Evolutionary conservation across 1,139 yeast genomes (phyloP).

Genomic region (Yamadazyma sp.): DNA sequence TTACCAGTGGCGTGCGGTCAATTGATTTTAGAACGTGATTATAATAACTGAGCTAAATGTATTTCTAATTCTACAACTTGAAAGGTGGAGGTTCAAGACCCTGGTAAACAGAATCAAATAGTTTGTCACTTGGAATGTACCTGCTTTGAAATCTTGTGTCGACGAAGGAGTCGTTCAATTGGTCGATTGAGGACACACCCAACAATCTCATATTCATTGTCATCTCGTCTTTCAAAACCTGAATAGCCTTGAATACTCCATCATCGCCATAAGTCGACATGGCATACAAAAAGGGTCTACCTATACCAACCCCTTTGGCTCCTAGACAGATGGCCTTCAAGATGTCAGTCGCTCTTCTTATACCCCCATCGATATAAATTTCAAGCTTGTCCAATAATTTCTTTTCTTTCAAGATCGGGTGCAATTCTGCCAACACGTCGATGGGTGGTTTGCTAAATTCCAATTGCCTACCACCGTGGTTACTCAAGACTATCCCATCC

Average conservation of each 20-base stretch:
- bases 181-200: constrained; percentile 68
- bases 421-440: constrained; percentile 65
- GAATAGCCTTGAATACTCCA: constrained; percentile 79
- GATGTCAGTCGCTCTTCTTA: constrained; percentile 68
- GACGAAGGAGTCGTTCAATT: constrained; percentile 51
- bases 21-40: no score
- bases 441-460: constrained; percentile 69
- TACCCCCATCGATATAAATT: constrained; percentile 63
- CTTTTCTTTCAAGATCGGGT: constrained; percentile 52
- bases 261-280: constrained; percentile 72
- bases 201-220: constrained; percentile 85
- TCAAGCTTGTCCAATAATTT: constrained; percentile 49
- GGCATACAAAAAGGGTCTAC: constrained; percentile 71
- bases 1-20: not conserved
- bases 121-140: constrained; percentile 35
- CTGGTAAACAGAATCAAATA: constrained; percentile 39
- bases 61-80: constrained; percentile 6
- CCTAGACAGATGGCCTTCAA: constrained; percentile 68
- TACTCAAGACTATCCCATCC: constrained; percentile 64
- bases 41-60: no score
- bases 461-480: constrained; percentile 76
- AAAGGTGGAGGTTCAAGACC: constrained; percentile 32
- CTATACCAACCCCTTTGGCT: constrained; percentile 72
- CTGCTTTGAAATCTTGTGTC: constrained; percentile 23
- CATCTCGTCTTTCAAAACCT: constrained; percentile 75